Base-by-base conservation (phyloP, 352 stramenopile species). In the Pythium brassicae region DNA sequence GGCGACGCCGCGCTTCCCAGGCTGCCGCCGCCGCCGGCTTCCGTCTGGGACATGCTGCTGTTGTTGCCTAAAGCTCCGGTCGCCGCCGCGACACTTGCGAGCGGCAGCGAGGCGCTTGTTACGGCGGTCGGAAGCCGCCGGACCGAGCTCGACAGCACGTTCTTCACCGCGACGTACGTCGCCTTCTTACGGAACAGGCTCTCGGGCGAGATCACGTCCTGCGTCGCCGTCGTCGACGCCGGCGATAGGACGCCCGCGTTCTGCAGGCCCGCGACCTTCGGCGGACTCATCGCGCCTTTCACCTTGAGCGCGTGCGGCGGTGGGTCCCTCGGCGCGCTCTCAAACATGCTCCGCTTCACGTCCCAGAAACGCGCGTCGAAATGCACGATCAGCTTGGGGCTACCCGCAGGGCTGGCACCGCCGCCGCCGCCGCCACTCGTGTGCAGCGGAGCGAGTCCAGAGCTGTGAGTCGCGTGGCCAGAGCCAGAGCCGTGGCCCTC, bases 361-460 rank as follows among this genome's bases (percentile, higher is more conserved):
- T 86, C 79, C 74, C 75, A 86, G 65, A 86, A 89, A 2, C 73
- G 72, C 32, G 69, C 61, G 26, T 89, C 76, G 37, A 89, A 83
- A 14, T 80, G 42, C 57, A 72, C 23, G 53, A 53, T 63, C 35
- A 54, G 37, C 54, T 48, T 53, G 61, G 26, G 48, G 53, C 46
- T 45, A 55, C 40, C 34, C 14, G 6, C 19, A 4, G 34, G 4
- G 34, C 12, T 40, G n/a, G n/a, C n/a, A 37, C 40, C 43, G 48
- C 25, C 19, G 47, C 8, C 20, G 23, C 63, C 52, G 15, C 23
- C 27, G 53, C 52, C 4, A n/a, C 55, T 45, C 3, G 1, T 22
- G 17, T n/a, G 1, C n/a, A n/a, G 7, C 37, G 20, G 43, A 40
- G 44, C 22, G 53, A 50, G 15, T n/a, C n/a, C n/a, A n/a, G n/a